phyloP scores from a whole-genome alignment of 2,329 filamentous ascomycete species.

The Colletotrichum plurivorum region DNA sequence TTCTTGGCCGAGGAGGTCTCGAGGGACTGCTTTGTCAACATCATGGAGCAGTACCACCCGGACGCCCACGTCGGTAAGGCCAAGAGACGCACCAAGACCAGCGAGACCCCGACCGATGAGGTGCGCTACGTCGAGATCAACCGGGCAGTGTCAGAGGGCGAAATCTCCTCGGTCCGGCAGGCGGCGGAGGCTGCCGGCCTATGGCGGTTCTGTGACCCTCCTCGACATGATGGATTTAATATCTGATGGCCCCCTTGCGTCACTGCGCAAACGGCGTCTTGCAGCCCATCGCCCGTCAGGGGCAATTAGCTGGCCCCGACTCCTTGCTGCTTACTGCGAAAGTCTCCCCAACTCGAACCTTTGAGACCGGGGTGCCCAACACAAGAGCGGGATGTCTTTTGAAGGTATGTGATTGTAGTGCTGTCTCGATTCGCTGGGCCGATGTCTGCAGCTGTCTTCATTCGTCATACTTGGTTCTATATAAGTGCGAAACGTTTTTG shows the following conservation, averaged over 20 bases:
- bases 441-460: not conserved
- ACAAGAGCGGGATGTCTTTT: not conserved
- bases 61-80: conserved; percentile 85
- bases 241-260: conserved; percentile 52
- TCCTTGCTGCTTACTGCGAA: not conserved
- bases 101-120: conserved; percentile 54
- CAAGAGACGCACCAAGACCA: conserved; percentile 55
- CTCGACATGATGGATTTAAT: conserved; percentile 65
- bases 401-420: not conserved
- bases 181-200: conserved; percentile 80
- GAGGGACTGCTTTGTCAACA: conserved; percentile 82
- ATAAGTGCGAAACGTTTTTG: not conserved
- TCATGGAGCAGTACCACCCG: conserved; percentile 91
- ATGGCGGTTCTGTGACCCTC: conserved; percentile 83
- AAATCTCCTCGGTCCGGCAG: conserved; percentile 75
- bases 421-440: too few species aligned
- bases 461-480: not conserved
- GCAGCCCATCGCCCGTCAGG: not conserved
- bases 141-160: conserved; percentile 74
- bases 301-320: not conserved
- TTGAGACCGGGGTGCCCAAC: too few species aligned
- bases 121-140: conserved; percentile 85
- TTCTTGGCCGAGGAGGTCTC: conserved; percentile 83
- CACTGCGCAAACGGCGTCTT: not conserved
- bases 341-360: too few species aligned